Evolutionary conservation across 306 rosid genomes (phyloP).

Genomic region (Arachis stenosperma): DNA sequence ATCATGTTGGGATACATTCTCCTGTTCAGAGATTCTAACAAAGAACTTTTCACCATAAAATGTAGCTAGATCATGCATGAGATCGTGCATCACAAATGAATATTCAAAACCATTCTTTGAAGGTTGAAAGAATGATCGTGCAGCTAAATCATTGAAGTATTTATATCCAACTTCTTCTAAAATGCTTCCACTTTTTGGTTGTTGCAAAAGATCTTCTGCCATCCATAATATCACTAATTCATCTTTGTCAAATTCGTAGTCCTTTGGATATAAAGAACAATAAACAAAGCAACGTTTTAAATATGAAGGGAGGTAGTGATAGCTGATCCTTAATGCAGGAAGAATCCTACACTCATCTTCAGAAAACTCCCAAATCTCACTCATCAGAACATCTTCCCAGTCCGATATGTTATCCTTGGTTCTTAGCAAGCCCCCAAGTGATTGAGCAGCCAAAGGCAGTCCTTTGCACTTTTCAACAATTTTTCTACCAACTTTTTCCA

Average conservation of each 20-base stretch:
- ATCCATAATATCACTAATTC: background rate
- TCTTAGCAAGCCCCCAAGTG: background rate
- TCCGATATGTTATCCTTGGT: too few relatives aligned
- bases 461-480: background rate
- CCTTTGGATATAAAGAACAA: background rate
- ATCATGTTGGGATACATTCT: too few relatives aligned
- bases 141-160: too few relatives aligned
- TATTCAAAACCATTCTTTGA: background rate
- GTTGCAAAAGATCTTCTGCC: background rate
- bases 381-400: background rate
- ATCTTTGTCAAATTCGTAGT: background rate
- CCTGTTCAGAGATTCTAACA: background rate
- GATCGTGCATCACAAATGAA: background rate
- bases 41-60: background rate
- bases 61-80: background rate
- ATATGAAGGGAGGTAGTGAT: background rate
- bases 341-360: background rate
- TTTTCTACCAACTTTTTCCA: background rate
- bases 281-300: background rate
- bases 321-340: background rate
- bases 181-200: background rate
- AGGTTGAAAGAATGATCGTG: background rate
- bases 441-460: background rate
- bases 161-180: background rate
- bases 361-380: background rate